Evolutionary conservation across 768 basidiomycete genomes (phyloP).

Genomic region (Podaxis pistillaris): DNA sequence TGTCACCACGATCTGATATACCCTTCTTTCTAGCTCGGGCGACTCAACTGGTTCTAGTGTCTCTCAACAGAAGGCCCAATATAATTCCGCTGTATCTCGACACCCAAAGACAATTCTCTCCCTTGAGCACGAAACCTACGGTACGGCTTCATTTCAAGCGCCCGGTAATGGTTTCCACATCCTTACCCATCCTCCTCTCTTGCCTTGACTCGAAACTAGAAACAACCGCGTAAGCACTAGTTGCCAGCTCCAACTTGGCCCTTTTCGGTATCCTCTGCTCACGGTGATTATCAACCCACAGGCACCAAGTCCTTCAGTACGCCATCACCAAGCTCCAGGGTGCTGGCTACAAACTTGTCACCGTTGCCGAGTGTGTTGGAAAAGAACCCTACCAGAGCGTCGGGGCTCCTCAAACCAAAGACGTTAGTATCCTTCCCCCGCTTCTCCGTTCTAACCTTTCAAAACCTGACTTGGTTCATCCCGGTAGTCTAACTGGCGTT

Average conservation of each 20-base stretch:
- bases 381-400: conserved; percentile 30
- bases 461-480: neutral
- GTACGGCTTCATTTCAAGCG: conserved; percentile 15
- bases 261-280: neutral
- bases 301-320: conserved; percentile 31
- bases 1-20: neutral
- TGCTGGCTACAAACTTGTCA: conserved; percentile 37
- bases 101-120: conserved; percentile 32
- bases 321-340: conserved; percentile 30
- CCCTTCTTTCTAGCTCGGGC: conserved; percentile 10
- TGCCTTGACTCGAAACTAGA: conserved; percentile 15
- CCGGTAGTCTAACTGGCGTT: conserved; percentile 24
- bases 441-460: neutral
- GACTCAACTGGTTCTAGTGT: conserved; percentile 15
- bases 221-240: conserved; percentile 21
- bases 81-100: conserved; percentile 1
- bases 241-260: neutral
- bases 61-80: conserved; percentile 15
- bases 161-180: neutral
- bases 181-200: neutral
- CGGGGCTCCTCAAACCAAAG: conserved; percentile 20
- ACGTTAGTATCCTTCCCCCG: conserved; percentile 20
- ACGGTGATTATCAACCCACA: neutral
- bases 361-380: conserved; percentile 35
- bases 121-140: conserved; percentile 34